phyloP scores from a whole-genome alignment of 2,329 filamentous ascomycete genomes.

The Tympanopsis confertula region DNA sequence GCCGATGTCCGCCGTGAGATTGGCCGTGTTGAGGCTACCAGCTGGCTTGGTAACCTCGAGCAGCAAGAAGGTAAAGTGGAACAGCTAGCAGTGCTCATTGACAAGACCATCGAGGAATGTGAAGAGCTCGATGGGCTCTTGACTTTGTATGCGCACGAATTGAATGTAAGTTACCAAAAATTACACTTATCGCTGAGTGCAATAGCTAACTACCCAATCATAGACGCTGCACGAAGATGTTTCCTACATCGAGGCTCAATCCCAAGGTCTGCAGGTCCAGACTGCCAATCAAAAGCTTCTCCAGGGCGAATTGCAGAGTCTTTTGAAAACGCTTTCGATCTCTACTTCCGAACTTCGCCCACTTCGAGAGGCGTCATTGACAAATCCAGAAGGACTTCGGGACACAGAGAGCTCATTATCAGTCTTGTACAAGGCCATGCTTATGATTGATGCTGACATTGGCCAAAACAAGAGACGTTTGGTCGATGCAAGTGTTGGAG shows the following conservation, averaged over 20 bases:
- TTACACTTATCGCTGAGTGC: conserved; percentile 1
- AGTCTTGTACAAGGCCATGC: conserved; percentile 56
- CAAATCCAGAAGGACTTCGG: conserved; percentile 42
- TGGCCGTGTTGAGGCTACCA: conserved; percentile 55
- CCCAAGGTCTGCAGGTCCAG: conserved; percentile 64
- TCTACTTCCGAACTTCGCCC: conserved; percentile 47
- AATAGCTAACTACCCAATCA: not conserved
- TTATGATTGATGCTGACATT: conserved; percentile 58
- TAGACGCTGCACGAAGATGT: conserved; percentile 64
- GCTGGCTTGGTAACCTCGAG: conserved; percentile 51
- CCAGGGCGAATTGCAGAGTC: conserved; percentile 53
- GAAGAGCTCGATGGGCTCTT: conserved; percentile 63
- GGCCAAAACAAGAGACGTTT: conserved; percentile 18
- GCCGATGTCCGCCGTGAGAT: conserved; percentile 55
- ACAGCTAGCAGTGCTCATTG: conserved; percentile 52
- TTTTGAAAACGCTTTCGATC: conserved; percentile 59
- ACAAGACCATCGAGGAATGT: conserved; percentile 60
- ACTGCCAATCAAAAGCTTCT: conserved; percentile 65
- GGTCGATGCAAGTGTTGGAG: conserved; percentile 16
- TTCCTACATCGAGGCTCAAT: conserved; percentile 64
- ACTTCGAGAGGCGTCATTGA: conserved; percentile 46
- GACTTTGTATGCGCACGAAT: conserved; percentile 61
- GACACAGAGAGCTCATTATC: conserved; percentile 49
- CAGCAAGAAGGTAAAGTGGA: conserved; percentile 59
- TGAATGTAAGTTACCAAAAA: conserved; percentile 42